Percentiles rank a stretch among this genome's conserved stretches.
Evolutionary conservation across 768 basidiomycete genomes (phyloP).

Genomic region (Boletus fagicola): DNA sequence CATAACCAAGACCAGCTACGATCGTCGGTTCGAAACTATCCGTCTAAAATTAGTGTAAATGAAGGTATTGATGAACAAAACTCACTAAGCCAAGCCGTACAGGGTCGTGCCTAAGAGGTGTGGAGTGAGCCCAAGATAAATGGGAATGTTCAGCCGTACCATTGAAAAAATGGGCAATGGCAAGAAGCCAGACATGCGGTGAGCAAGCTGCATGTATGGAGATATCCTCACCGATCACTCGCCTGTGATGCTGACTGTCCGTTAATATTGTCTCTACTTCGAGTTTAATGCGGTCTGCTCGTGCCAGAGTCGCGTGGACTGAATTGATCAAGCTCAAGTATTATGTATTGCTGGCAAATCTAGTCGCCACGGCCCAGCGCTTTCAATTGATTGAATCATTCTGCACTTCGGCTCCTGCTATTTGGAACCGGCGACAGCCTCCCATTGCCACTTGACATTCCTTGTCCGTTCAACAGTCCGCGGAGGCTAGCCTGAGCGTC

Average conservation of each 20-base stretch:
- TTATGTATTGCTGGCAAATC: no score
- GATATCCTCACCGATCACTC: no score
- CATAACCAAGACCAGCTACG: constrained; percentile 58
- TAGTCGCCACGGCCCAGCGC: no score
- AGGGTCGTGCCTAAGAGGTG: constrained; percentile 17
- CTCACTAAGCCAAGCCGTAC: constrained; percentile 26
- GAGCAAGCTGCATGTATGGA: constrained; percentile 17
- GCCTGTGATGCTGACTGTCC: no score
- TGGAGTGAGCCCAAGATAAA: background rate
- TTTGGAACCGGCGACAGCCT: no score
- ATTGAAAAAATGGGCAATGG: constrained; percentile 50
- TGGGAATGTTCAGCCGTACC: constrained; percentile 34
- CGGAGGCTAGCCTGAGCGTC: no score
- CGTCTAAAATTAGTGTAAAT: constrained; percentile 29
- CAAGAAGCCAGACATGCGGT: constrained; percentile 54
- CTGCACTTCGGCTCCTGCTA: no score
- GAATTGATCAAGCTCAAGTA: background rate
- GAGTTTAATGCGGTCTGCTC: background rate
- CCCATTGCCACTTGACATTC: no score
- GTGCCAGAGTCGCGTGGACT: background rate
- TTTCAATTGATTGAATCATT: no score
- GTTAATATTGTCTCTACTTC: background rate
- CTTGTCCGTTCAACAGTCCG: no score
- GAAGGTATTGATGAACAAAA: constrained; percentile 22
- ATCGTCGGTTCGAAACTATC: constrained; percentile 71